Conservation (phyloP, 805 yeast genomes). For the Ogataea salicorniae region DNA sequence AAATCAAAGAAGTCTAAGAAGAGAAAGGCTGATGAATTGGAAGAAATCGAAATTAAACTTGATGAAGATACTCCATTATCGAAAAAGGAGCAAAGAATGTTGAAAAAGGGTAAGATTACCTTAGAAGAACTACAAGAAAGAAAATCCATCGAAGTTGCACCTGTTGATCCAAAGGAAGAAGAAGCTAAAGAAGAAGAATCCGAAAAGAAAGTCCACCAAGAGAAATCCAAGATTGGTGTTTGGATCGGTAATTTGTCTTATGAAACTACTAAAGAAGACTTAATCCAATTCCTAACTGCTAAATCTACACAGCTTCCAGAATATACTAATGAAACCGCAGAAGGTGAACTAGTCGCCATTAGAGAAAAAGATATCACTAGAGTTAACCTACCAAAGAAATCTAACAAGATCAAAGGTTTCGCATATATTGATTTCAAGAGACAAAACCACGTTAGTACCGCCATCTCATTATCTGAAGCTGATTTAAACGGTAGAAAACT, state of each 20-base stretch:
- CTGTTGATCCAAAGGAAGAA: constrained; percentile 6
- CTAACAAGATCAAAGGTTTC: constrained; percentile 72
- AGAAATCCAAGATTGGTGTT: constrained; percentile 61
- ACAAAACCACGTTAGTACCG: constrained; percentile 53
- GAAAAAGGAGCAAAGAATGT: constrained; percentile 81
- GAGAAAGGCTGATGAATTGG: constrained; percentile 36
- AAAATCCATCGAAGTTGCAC: constrained; percentile 29
- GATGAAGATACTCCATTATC: constrained; percentile 76
- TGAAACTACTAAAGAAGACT: constrained; percentile 73
- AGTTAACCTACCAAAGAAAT: constrained; percentile 73
- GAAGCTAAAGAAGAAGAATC: constrained; percentile 15
- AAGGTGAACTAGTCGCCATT: constrained; percentile 33
- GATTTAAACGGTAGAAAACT: constrained; percentile 79
- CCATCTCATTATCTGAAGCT: constrained; percentile 63
- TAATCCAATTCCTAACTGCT: constrained; percentile 55
- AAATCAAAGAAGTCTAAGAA: constrained; percentile 8
- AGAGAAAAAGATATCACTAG: constrained; percentile 61
- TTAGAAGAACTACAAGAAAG: constrained; percentile 46
- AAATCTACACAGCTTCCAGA: constrained; percentile 44
- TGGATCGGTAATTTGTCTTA: constrained; percentile 95
- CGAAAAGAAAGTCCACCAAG: constrained; percentile 27
- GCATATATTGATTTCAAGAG: constrained; percentile 82
- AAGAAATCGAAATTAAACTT: constrained; percentile 65
- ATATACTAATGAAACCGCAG: constrained; percentile 17
- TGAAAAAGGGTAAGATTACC: constrained; percentile 71